Evolutionary conservation across 257 asterid species (phyloP).

Genomic region (Osmanthus fragrans): DNA sequence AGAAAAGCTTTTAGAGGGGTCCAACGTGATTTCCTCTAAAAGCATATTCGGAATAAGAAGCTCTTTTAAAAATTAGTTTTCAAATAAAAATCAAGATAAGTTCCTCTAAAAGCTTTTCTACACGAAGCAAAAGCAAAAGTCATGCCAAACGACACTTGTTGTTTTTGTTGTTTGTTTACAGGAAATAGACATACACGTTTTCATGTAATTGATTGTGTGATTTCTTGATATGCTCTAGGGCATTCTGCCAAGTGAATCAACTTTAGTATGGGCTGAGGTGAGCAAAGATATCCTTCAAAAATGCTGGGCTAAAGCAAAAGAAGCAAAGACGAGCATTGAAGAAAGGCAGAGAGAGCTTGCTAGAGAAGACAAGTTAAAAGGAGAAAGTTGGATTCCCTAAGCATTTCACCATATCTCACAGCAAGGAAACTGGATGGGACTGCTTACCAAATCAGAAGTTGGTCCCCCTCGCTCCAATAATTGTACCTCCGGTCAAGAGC

Average conservation of each 20-base stretch:
- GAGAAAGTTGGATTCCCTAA: conserved; percentile 59
- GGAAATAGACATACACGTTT: background rate
- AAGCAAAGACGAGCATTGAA: conserved; percentile 60
- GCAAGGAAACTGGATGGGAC: conserved; percentile 70
- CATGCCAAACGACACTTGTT: no score
- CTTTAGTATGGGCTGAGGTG: conserved; percentile 70
- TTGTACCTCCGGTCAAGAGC: conserved; percentile 38
- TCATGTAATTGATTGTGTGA: background rate
- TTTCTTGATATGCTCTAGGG: conserved; percentile 37
- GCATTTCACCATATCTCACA: conserved; percentile 49
- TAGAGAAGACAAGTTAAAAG: conserved; percentile 40
- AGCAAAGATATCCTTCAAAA: conserved; percentile 52
- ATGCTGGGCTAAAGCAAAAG: conserved; percentile 70
- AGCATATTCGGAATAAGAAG: no score
- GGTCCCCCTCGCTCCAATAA: conserved; percentile 69
- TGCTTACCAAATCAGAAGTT: conserved; percentile 46
- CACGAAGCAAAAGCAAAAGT: no score
- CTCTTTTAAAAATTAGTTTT: no score
- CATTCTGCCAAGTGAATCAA: conserved; percentile 51
- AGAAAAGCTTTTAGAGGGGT: no score
- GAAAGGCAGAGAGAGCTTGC: conserved; percentile 61
- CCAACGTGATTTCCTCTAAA: no score
- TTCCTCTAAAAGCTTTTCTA: no score
- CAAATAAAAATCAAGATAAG: no score
- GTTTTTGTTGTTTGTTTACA: background rate